Evolutionary conservation across 306 rosid species (phyloP), one percentile per base, ranked within the genome.

Genomic region (Purshia tridentata): DNA sequence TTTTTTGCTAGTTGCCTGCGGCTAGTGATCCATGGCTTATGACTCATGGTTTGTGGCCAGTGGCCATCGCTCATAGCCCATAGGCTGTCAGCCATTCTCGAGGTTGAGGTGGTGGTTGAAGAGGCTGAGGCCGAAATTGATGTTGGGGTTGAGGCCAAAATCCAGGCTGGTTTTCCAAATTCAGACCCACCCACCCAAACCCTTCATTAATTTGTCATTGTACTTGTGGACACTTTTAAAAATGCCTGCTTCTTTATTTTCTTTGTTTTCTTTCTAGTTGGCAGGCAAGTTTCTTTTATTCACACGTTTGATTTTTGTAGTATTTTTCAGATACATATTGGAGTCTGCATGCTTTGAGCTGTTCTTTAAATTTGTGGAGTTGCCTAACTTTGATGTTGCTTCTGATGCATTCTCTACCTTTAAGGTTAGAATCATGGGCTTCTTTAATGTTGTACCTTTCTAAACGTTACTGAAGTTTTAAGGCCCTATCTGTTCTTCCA

Each of bases 391-490:
- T 76, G 99, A 94, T 78, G 91, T 89, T 76, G 92, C 99, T 66
- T 90, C 96, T 51, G 96, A 94, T 80, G 99, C 99, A 16, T 94
- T 91, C 85, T 89, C 96, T 67, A 94, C 99, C 48, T 94, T 94
- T 74, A 91, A 94, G 99, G 99, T 91, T 49, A 69, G 86, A 78
- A 65, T 72, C 65, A 44, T 14, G 48, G 56, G 52, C 72, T 60
- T 29, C 63, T 57, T 37, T 37, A 23, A n/a, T 47, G 46, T 55
- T 51, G 14, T 72, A 44, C 52, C 75, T 39, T 55, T 16, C 11
- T 57, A 72, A 58, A 18, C n/a, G 6, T 48, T 70, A 58, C 58
- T 81, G 41, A 58, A 65, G 70, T 46, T 78, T 79, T 44, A 49
- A 76, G 78, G 51, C 46, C 64, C 65, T 61, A 46, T 70, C 50